A percentile compares a stretch with the other conserved stretches of the same genome.
Evolutionary conservation across 495 filamentous ascomycete genomes (phyloP).

Genomic region (Daldinia decipiens): DNA sequence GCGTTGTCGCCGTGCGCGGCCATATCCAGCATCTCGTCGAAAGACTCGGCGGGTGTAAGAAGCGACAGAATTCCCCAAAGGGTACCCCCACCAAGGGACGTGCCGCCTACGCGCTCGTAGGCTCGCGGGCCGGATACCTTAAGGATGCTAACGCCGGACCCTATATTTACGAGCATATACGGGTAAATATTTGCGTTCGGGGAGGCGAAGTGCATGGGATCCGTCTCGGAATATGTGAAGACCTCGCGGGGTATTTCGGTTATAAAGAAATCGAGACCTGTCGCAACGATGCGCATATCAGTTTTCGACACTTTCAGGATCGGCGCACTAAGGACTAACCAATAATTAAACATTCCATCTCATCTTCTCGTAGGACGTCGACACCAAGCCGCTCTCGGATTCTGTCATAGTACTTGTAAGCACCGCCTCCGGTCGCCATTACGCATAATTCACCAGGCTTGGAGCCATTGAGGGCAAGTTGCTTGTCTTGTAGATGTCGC

Average conservation of each 20-base stretch:
- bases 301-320: not conserved
- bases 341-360: constrained; percentile 98
- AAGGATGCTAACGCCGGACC: constrained; percentile 98
- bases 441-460: constrained; percentile 75
- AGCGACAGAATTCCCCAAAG: constrained; percentile 94
- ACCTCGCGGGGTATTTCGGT: constrained; percentile 96
- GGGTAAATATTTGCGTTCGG: constrained; percentile 83
- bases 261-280: constrained; percentile 97
- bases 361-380: constrained; percentile 90
- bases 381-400: constrained; percentile 82
- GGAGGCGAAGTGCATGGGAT: constrained; percentile 86
- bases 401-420: constrained; percentile 94
- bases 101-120: constrained; percentile 91
- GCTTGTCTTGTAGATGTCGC: constrained; percentile 79
- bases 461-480: constrained; percentile 76
- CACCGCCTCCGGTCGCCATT: constrained; percentile 94
- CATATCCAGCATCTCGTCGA: constrained; percentile 95
- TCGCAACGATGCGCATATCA: constrained; percentile 14
- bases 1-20: constrained; percentile 93
- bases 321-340: constrained; percentile 62
- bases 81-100: constrained; percentile 92
- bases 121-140: constrained; percentile 90
- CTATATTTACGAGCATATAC: constrained; percentile 97
- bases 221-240: constrained; percentile 89
- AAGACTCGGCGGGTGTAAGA: constrained; percentile 87